Evolutionary conservation across 129 eudicot species (phyloP), one percentile per base, ranked within the genome.

Genomic region (Glebionis coronaria): DNA sequence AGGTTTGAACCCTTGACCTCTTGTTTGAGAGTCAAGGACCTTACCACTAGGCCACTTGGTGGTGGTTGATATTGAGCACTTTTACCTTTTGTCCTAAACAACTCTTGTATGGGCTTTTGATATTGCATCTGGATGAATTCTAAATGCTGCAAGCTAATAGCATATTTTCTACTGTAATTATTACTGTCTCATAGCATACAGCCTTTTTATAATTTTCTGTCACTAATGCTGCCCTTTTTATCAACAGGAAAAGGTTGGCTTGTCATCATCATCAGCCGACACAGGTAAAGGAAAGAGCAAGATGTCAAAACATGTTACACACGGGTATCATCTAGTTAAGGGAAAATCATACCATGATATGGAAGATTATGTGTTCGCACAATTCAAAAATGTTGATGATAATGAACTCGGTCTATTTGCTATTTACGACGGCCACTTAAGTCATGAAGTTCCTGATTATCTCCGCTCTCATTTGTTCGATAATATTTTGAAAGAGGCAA

Each of bases 341-440:
- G 98, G 98, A 73, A 91, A 88, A 78, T 79, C 98, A 56, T 83
- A 86, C 54, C 98, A 88, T 78, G 87, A 86, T 47, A 91, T 91
- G 98, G 98, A 91, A 80, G 98, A 91, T 66, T 91, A 76, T 67
- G 73, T 91, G 52, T 95, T 88, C 74, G 85, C 96, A n/a, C 86
- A 91, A 27, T 73, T 88, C 53, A 88, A 82, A 78, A 65, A 78
- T 35, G 53, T 85, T 9, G 95, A 67, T 13, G 79, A 83, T 14
- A 80, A 85, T 21, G 96, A 85, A 67, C 85, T 91, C 52, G 98
- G 98, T 16, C 61, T 91, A 28, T 91, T 91, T 76, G 98, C 91
- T 12, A 88, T 91, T 18, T 91, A 57, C 63, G 98, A 91, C 64
- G 98, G 98, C 31, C 98, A 91, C 69, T 79, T 83, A 84, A 95